Conservation (phyloP, 345 rosid species). For the Eucalyptus guilfoylei region DNA sequence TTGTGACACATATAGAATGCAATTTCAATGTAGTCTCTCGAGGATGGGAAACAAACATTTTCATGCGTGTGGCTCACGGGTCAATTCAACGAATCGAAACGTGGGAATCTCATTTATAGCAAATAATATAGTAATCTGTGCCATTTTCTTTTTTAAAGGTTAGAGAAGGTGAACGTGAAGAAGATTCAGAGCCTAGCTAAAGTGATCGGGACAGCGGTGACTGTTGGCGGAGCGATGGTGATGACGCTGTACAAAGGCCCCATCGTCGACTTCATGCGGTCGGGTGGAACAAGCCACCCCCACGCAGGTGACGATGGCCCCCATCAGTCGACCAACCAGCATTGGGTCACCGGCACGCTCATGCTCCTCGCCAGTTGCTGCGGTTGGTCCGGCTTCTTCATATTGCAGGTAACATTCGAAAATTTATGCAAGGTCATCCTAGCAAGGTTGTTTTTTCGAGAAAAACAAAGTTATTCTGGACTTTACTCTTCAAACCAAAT, state of each 20-base stretch:
- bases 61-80: not conserved
- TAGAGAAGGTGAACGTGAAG: constrained; percentile 56
- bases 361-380: constrained; percentile 47
- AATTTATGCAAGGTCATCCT: not conserved
- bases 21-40: not conserved
- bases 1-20: not conserved
- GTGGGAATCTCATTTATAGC: not conserved
- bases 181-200: constrained; percentile 60
- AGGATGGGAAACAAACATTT: not conserved
- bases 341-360: constrained; percentile 60
- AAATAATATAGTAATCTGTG: not conserved
- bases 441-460: not conserved
- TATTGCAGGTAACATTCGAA: constrained; percentile 41
- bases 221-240: constrained; percentile 80
- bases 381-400: constrained; percentile 74
- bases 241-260: constrained; percentile 96
- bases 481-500: not conserved
- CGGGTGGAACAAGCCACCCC: constrained; percentile 20
- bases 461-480: not conserved
- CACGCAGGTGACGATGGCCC: not conserved
- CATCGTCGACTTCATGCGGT: constrained; percentile 27
- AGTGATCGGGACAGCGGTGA: constrained; percentile 59
- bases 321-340: constrained; percentile 22
- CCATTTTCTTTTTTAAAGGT: constrained; percentile 6
- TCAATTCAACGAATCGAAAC: not conserved